Evolutionary conservation across 2,329 filamentous ascomycete genomes (phyloP).

Genomic region (Curvularia lunata): DNA sequence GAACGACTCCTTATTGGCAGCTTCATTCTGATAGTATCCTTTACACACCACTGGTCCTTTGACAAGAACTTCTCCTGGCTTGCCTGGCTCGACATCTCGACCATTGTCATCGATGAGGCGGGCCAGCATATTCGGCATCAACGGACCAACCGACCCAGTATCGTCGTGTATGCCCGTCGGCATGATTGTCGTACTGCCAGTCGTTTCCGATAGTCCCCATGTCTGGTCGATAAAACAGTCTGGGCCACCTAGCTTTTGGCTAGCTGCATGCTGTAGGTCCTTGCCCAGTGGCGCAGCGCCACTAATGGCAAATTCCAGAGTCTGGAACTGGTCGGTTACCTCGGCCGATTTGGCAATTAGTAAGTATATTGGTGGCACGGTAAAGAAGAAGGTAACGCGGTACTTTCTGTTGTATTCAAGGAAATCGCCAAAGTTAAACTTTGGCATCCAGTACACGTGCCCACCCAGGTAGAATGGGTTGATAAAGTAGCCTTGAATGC

Average conservation of each 20-base stretch:
- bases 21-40: constrained; percentile 47
- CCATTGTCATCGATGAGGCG: constrained; percentile 47
- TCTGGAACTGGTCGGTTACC: constrained; percentile 63
- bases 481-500: constrained; percentile 56
- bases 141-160: constrained; percentile 56
- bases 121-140: constrained; percentile 50
- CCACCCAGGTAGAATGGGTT: constrained; percentile 52
- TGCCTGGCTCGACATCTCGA: constrained; percentile 39
- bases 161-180: constrained; percentile 51
- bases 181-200: constrained; percentile 56
- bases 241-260: constrained; percentile 57
- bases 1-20: constrained; percentile 40
- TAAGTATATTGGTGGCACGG: constrained; percentile 67
- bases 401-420: constrained; percentile 60
- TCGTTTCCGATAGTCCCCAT: constrained; percentile 66
- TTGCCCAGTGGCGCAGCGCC: constrained; percentile 65
- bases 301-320: constrained; percentile 55
- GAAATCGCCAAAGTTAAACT: constrained; percentile 64
- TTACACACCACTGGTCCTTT: constrained; percentile 48
- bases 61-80: constrained; percentile 44
- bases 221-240: constrained; percentile 58
- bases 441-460: constrained; percentile 66
- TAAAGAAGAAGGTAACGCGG: constrained; percentile 62
- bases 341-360: constrained; percentile 63
- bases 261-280: constrained; percentile 60